Evolutionary conservation across 2,329 filamentous ascomycete species (phyloP).

Genomic region (Phoma herbarum): DNA sequence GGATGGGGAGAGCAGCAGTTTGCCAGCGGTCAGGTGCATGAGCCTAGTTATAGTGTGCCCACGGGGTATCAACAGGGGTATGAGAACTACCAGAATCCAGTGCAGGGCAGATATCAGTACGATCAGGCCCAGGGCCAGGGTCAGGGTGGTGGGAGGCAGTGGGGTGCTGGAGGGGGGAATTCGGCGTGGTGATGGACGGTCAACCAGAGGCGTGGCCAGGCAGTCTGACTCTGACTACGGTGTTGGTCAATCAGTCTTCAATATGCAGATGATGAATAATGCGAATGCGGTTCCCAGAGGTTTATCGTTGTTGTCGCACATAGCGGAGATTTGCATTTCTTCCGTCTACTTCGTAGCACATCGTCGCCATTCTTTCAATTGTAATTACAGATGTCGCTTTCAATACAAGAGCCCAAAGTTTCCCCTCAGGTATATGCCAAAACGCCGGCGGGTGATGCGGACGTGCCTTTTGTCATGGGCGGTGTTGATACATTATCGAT

Average conservation of each 20-base stretch:
- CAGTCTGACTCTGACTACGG: not conserved
- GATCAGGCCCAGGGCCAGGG: constrained; percentile 32
- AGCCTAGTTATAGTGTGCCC: constrained; percentile 46
- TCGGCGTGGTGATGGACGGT: constrained; percentile 32
- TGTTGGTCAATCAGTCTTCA: not conserved
- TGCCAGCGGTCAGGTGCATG: constrained; percentile 42
- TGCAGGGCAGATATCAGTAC: constrained; percentile 35
- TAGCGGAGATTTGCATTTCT: constrained; percentile 33
- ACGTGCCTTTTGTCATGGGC: constrained; percentile 35
- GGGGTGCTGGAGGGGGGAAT: constrained; percentile 44
- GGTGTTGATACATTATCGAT: constrained; percentile 44
- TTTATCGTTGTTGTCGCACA: constrained; percentile 6
- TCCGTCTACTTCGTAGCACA: constrained; percentile 16
- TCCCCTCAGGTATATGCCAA: constrained; percentile 30
- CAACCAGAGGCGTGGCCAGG: not conserved
- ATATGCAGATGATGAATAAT: not conserved
- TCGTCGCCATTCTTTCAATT: constrained; percentile 12
- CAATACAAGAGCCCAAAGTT: constrained; percentile 26
- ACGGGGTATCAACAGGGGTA: constrained; percentile 51
- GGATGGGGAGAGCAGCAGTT: constrained; percentile 44
- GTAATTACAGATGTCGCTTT: constrained; percentile 24
- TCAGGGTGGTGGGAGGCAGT: constrained; percentile 37
- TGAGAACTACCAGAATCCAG: constrained; percentile 37
- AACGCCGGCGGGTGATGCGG: constrained; percentile 44
- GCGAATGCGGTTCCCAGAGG: not conserved